Base-by-base conservation (phyloP, 257 asterid species). In the Leonotis leonurus region DNA sequence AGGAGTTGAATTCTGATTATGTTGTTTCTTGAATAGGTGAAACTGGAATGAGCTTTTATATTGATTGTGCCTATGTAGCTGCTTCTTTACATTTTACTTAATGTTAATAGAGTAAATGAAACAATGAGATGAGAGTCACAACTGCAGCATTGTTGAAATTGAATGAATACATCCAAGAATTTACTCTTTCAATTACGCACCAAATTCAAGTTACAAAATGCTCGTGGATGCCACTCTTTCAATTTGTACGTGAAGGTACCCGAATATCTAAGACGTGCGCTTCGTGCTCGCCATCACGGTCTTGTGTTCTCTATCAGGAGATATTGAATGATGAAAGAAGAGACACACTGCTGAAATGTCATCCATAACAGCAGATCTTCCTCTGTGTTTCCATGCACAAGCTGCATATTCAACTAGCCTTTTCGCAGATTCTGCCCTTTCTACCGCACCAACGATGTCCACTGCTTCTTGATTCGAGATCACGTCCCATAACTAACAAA, bases 401-500 rank as follows among this genome's bases (percentile, higher is more conserved):
- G 36, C 81, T 0, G 93, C 95, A 43, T 41, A 65, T 33, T 89
- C 81, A 5, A 86, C 95, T 26, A 89, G 76, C 67, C 79, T 77
- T 61, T 84, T 89, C 1, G 95, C 80, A 0, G 95, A 72, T 13
- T 70, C 81, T 8, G 70, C 79, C 76, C 80, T 84, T n/a, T 78
- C 73, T 5, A 82, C 53, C 35, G 79, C 74, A 48, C 64, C 72
- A 39, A 83, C 96, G 10, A 86, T 78, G 40, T 86, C 83, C 40
- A 82, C 75, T 1, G 95, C 96, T 77, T 85, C 96, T 82, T 83
- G 75, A 48, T 88, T 88, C 0, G 93, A 77, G 6, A 88, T 33
- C 12, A 86, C 95, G 72, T 88, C 95, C 96, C 96, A 88, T 12
- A 88, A 80, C 95, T 88, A 14, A n/a, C n/a, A n/a, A n/a, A n/a